phyloP scores from a whole-genome alignment of 2,329 filamentous ascomycete species.

The Pseudocercospora fuligena region DNA sequence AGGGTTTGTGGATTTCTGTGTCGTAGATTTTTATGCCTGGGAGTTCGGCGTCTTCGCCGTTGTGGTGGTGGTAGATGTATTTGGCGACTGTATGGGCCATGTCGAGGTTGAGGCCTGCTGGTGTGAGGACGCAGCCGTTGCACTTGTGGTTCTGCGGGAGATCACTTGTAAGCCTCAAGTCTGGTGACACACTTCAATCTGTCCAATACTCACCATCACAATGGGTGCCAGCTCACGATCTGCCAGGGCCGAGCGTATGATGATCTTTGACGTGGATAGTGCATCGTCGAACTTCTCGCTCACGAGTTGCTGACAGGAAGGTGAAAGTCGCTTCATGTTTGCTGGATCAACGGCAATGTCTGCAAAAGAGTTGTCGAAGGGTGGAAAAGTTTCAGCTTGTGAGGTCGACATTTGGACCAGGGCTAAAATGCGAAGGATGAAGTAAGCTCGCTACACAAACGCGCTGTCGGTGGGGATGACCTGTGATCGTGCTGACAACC shows the following conservation, averaged over 20 bases:
- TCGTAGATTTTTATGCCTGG: slow-evolving; percentile 35
- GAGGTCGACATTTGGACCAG: not conserved
- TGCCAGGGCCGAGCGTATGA: slow-evolving; percentile 34
- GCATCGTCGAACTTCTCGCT: slow-evolving; percentile 23
- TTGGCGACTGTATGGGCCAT: slow-evolving; percentile 39
- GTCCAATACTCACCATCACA: slow-evolving; percentile 20
- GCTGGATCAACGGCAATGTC: not conserved
- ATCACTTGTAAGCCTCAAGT: not conserved
- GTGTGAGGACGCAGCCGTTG: slow-evolving; percentile 40
- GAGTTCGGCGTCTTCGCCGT: slow-evolving; percentile 15
- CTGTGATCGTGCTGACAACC: not conserved
- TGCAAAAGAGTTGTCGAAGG: not conserved
- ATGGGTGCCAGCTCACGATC: slow-evolving; percentile 31
- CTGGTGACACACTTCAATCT: not conserved
- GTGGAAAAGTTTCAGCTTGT: slow-evolving; percentile 6
- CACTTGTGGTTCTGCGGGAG: slow-evolving; percentile 37
- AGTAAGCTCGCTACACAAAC: not conserved
- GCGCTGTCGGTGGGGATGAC: not conserved
- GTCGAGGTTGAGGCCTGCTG: slow-evolving; percentile 41
- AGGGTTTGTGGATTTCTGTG: slow-evolving; percentile 35
- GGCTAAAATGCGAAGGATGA: not conserved
- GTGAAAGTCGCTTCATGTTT: slow-evolving; percentile 26
- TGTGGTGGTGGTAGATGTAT: slow-evolving; percentile 30
- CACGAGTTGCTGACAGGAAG: slow-evolving; percentile 34
- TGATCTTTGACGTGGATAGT: slow-evolving; percentile 23